A percentile compares a stretch with the other conserved stretches of the same genome.
Evolutionary conservation across 2,329 filamentous ascomycete species (phyloP).

Genomic region (Plenodomus biglobosus): DNA sequence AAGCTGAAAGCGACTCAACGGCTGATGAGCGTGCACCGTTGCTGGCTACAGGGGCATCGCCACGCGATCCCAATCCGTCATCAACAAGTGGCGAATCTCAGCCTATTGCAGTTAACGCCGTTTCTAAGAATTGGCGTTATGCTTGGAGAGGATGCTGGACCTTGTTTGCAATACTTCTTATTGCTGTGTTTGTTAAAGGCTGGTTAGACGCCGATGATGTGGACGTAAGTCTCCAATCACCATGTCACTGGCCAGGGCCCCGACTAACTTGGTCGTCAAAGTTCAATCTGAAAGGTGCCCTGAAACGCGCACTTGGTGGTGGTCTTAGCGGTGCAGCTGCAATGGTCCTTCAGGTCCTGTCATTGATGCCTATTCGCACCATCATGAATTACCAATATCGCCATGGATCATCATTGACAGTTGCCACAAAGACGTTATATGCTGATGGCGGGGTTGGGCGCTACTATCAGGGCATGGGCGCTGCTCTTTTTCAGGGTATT

Average conservation of each 20-base stretch:
- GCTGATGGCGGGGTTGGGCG: slow-evolving; percentile 27
- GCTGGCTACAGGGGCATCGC: slow-evolving; percentile 12
- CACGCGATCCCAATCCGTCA: slow-evolving; percentile 1
- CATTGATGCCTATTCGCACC: slow-evolving; percentile 34
- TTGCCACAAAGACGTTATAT: slow-evolving; percentile 30
- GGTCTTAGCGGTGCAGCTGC: slow-evolving; percentile 34
- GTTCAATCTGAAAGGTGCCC: slow-evolving; percentile 32
- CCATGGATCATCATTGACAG: slow-evolving; percentile 26
- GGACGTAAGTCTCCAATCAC: slow-evolving; percentile 15
- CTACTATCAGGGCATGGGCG: slow-evolving; percentile 30
- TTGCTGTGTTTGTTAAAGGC: slow-evolving; percentile 28
- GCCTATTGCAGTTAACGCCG: slow-evolving; percentile 8
- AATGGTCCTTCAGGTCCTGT: slow-evolving; percentile 34
- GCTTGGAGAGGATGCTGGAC: slow-evolving; percentile 19
- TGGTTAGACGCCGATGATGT: slow-evolving; percentile 35
- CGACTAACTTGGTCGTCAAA: neutral
- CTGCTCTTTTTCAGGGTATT: slow-evolving; percentile 28
- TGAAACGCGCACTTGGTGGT: slow-evolving; percentile 32
- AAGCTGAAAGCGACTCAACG: slow-evolving; percentile 4
- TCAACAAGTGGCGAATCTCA: slow-evolving; percentile 7
- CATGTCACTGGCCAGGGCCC: neutral
- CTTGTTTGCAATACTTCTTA: slow-evolving; percentile 12
- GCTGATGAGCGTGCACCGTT: slow-evolving; percentile 27
- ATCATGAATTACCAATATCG: slow-evolving; percentile 40
- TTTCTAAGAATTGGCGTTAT: slow-evolving; percentile 18